phyloP scores from a whole-genome alignment of 148 eudicot genomes.

The Rhododendron molle region DNA sequence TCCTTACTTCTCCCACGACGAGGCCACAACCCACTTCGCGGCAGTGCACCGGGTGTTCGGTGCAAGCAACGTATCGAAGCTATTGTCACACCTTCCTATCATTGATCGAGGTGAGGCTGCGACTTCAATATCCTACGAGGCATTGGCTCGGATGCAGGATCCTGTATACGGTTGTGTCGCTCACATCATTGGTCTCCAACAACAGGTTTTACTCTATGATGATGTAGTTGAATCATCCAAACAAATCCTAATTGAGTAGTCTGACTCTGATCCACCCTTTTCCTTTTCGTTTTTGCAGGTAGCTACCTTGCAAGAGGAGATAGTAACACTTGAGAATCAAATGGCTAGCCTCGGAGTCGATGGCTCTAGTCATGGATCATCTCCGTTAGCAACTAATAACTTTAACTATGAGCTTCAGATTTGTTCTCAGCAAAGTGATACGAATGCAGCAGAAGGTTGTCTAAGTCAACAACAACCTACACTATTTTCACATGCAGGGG shows the following conservation, averaged over 20 bases:
- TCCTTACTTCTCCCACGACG: slow-evolving; percentile 62
- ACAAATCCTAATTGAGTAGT: neutral
- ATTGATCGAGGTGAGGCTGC: slow-evolving; percentile 58
- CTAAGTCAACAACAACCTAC: neutral
- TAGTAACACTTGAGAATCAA: slow-evolving; percentile 40
- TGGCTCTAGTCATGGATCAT: slow-evolving; percentile 6
- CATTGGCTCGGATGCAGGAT: slow-evolving; percentile 68
- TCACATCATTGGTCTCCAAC: slow-evolving; percentile 69
- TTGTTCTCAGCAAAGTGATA: slow-evolving; percentile 7
- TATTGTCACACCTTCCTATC: slow-evolving; percentile 54
- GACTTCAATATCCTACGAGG: slow-evolving; percentile 56
- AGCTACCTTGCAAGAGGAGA: slow-evolving; percentile 63
- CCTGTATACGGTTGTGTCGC: slow-evolving; percentile 80
- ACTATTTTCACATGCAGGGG: neutral
- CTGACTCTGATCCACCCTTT: neutral
- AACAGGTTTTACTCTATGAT: slow-evolving; percentile 39
- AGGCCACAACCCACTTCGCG: slow-evolving; percentile 54
- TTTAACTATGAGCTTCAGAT: slow-evolving; percentile 5
- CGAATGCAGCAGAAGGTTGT: neutral
- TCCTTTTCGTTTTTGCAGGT: slow-evolving; percentile 32
- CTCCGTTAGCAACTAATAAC: slow-evolving; percentile 17
- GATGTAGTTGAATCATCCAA: neutral
- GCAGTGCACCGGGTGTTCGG: slow-evolving; percentile 88
- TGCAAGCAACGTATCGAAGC: slow-evolving; percentile 73
- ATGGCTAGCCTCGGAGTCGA: slow-evolving; percentile 30